Conservation (phyloP, 139 green algal species). For the Dunaliella primolecta region DNA sequence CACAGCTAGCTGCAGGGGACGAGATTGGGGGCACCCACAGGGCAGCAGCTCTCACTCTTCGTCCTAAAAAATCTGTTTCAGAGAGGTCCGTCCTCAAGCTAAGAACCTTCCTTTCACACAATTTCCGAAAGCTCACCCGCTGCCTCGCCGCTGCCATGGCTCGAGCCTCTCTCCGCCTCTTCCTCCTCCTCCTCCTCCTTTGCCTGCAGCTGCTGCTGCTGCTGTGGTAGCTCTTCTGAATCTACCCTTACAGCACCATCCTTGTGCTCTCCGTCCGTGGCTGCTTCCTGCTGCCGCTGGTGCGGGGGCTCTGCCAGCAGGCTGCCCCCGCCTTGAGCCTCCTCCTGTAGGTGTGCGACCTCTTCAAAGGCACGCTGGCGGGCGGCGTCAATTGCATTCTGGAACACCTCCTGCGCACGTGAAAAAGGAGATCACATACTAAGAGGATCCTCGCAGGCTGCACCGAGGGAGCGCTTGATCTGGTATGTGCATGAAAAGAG, state of each 20-base stretch:
- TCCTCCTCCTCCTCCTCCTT: background rate
- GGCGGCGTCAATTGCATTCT: slow-evolving; percentile 39
- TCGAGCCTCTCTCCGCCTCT: background rate
- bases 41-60: too few species aligned
- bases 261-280: too few species aligned
- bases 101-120: background rate
- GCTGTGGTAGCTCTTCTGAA: background rate
- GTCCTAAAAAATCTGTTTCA: background rate
- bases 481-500: too few species aligned
- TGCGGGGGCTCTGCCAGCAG: background rate
- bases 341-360: background rate
- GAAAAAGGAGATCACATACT: background rate
- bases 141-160: background rate
- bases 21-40: too few species aligned
- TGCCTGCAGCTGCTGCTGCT: background rate
- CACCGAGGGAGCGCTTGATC: too few species aligned
- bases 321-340: background rate
- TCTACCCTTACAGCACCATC: too few species aligned
- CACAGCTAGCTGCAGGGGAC: too few species aligned
- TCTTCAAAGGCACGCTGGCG: slow-evolving; percentile 30
- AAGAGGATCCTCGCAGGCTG: too few species aligned
- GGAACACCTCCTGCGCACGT: slow-evolving; percentile 35
- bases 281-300: background rate
- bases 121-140: background rate
- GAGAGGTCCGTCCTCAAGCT: background rate